phyloP scores from a whole-genome alignment of 495 filamentous ascomycete genomes.

The Aspergillus homomorphus region DNA sequence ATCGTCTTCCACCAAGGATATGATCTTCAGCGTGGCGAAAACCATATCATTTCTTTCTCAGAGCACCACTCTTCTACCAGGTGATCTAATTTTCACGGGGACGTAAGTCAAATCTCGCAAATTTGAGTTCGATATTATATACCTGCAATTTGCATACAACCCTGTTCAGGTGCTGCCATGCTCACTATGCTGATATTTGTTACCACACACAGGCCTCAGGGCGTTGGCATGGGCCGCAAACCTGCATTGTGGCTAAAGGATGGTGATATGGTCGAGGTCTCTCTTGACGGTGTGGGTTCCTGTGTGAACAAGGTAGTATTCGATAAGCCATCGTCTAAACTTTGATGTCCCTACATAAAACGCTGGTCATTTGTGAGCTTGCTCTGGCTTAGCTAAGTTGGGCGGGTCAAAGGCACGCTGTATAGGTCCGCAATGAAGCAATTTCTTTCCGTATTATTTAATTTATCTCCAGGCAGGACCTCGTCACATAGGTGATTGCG shows the following conservation, averaged over 20 bases:
- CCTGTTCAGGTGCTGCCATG: background rate
- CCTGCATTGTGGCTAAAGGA: conserved; percentile 76
- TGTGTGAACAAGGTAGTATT: conserved; percentile 73
- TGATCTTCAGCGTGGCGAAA: conserved; percentile 76
- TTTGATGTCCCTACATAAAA: conserved; percentile 24
- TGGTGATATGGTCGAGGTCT: conserved; percentile 75
- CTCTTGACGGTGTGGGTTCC: conserved; percentile 66
- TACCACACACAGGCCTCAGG: conserved; percentile 53
- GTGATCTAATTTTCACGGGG: conserved; percentile 83
- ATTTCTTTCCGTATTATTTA: background rate
- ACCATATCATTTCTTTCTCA: conserved; percentile 73
- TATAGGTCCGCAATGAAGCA: background rate
- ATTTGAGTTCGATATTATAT: background rate
- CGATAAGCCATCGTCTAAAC: conserved; percentile 52
- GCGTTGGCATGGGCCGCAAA: conserved; percentile 74
- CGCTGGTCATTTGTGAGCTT: background rate
- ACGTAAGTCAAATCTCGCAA: conserved; percentile 53
- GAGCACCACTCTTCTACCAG: conserved; percentile 73
- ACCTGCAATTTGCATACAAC: background rate
- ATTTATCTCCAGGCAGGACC: background rate
- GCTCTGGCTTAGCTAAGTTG: background rate
- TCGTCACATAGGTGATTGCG: background rate
- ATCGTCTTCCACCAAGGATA: conserved; percentile 70
- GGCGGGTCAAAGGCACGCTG: background rate
- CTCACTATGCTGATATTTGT: conserved; percentile 10